A percentile compares a stretch with the other conserved stretches of the same genome.
phyloP scores from a whole-genome alignment of 352 stramenopile species.

The Pythium diclinum region DNA sequence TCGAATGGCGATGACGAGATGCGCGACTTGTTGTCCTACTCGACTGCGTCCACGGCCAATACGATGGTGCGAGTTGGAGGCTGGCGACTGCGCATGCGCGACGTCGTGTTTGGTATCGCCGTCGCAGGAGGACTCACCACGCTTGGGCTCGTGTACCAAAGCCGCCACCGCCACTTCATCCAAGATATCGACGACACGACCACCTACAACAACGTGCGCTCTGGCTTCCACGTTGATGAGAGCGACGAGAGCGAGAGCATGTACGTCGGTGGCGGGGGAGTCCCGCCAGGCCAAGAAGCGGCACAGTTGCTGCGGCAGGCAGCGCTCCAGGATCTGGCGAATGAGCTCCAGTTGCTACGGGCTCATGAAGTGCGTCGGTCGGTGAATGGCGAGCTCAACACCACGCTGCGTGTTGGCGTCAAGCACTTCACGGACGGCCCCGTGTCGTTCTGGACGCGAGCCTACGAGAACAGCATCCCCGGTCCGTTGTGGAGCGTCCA shows the following conservation, averaged over 20 bases:
- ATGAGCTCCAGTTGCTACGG: conserved; percentile 36
- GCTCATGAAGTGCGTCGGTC: conserved; percentile 38
- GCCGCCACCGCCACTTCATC: neutral
- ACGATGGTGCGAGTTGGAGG: conserved; percentile 11
- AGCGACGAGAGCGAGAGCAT: conserved; percentile 6
- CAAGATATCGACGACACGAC: neutral
- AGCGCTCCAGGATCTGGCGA: conserved; percentile 22
- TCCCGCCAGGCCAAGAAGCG: neutral
- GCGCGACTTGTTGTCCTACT: conserved; percentile 1
- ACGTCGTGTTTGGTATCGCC: conserved; percentile 13
- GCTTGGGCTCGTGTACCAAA: conserved; percentile 12
- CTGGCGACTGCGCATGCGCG: conserved; percentile 18
- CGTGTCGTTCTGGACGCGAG: conserved; percentile 69
- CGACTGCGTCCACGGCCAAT: neutral
- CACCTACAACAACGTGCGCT: conserved; percentile 7
- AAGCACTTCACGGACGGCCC: conserved; percentile 47
- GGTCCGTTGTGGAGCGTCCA: conserved; percentile 59
- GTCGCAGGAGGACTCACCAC: conserved; percentile 6
- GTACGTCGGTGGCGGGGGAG: neutral
- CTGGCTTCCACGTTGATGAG: conserved; percentile 9
- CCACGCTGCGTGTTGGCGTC: conserved; percentile 43
- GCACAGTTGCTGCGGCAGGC: neutral
- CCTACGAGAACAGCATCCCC: conserved; percentile 57
- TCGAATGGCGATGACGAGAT: neutral
- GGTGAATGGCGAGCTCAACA: conserved; percentile 58